Evolutionary conservation across 192 early-diverging fungal species (phyloP), one percentile per base, ranked within the genome.

Genomic region (Physocladia obscura): DNA sequence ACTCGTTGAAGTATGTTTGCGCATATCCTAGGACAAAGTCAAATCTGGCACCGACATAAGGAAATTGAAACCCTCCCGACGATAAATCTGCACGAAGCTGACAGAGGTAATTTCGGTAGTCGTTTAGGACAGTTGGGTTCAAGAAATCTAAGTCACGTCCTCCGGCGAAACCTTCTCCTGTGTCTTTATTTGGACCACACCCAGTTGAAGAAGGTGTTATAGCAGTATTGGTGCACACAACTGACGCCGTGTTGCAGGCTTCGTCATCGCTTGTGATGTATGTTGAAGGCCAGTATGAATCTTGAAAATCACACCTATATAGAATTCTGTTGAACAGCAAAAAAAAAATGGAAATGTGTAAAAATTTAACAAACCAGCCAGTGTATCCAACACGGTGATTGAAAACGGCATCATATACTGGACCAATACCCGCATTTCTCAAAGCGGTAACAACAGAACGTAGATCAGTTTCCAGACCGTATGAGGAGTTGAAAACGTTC

Each of bases 141-240:
- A 35, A 55, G 64, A 34, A 36, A 30, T 67, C 64, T 0, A 67
- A 35, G 29, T 67, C 64, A 19, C 64, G 52, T n/a, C 24, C 64
- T 21, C 34, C 3, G 2, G 58, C 27, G 32, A 47, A 8, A 47
- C 8, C 44, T 47, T 13, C n/a, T 47, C 11, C n/a, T 47, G 8
- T n/a, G 11, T n/a, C n/a, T 8, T 47, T 47, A n/a, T 47, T 13
- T 47, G 44, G 11, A n/a, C 44, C n/a, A 47, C 44, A 47, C 11
- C 44, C 52, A 67, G 19, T 60, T 8, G 56, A 59, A 32, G 4
- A 47, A 47, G 0, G 64, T 67, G 64, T 52, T 51, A 8, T 35
- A 24, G 49, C 15, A 19, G 2, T 34, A 34, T 19, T 29, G 24
- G 4, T 47, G 49, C 13, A 27, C 6, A 1, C 40, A 35, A 3